phyloP scores from a whole-genome alignment of 768 basidiomycete species.

The Mycena floridula region DNA sequence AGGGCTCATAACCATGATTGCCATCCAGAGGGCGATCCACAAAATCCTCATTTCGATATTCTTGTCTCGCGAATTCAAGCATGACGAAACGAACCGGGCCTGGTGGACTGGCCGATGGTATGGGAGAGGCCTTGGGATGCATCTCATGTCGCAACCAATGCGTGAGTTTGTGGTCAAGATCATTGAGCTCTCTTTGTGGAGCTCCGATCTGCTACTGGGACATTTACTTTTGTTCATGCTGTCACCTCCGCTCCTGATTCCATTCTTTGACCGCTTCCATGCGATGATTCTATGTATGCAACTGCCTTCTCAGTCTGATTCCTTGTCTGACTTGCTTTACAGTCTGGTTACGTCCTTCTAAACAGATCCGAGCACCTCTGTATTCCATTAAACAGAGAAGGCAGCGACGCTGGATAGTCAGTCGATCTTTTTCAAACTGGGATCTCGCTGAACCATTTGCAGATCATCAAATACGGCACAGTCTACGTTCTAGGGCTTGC shows the following conservation, averaged over 20 bases:
- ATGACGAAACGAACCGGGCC: conserved; percentile 96
- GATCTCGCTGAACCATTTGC: conserved; percentile 8
- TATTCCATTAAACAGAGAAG: conserved; percentile 87
- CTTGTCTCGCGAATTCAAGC: conserved; percentile 97
- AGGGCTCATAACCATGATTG: conserved; percentile 86
- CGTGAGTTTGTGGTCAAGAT: conserved; percentile 98
- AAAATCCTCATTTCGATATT: conserved; percentile 93
- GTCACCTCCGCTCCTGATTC: conserved; percentile 81
- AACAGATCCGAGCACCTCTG: conserved; percentile 88
- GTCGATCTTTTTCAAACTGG: conserved; percentile 19
- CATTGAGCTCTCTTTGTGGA: conserved; percentile 93
- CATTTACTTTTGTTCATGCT: conserved; percentile 88
- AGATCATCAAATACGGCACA: conserved; percentile 82
- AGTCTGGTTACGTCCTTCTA: conserved; percentile 96
- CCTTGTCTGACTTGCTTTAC: conserved; percentile 2
- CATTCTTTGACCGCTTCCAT: conserved; percentile 89
- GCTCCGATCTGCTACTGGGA: conserved; percentile 86
- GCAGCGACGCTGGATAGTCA: conserved; percentile 85
- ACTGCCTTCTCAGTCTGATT: not conserved
- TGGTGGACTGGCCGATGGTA: conserved; percentile 99
- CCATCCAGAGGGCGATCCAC: conserved; percentile 88
- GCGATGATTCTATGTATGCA: conserved; percentile 84
- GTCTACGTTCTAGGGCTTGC: conserved; percentile 66
- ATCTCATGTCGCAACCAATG: conserved; percentile 95
- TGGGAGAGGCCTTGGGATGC: conserved; percentile 83